A percentile compares a stretch with the other conserved stretches of the same genome.
phyloP scores from a whole-genome alignment of 148 eudicot species.

The Diospyros lotus region DNA sequence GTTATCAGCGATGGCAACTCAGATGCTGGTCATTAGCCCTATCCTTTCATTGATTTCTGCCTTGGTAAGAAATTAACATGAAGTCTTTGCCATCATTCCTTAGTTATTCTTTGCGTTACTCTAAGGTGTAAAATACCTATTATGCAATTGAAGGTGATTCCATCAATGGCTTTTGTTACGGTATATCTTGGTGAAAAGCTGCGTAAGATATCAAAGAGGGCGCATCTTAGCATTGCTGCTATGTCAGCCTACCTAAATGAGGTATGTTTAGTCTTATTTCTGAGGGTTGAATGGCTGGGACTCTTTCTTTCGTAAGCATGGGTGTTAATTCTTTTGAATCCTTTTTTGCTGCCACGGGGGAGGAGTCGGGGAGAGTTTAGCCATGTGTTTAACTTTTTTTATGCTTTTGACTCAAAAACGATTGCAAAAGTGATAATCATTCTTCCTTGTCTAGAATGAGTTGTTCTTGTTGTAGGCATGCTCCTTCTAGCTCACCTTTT shows the following conservation, averaged over 20 bases:
- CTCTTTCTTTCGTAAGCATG: no score
- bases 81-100: not conserved
- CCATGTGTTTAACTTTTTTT: no score
- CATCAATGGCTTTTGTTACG: constrained; percentile 57
- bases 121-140: constrained; percentile 14
- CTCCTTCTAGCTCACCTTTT: no score
- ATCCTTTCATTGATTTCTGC: constrained; percentile 62
- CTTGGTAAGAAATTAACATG: constrained; percentile 47
- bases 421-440: no score
- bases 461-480: no score
- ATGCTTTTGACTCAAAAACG: no score
- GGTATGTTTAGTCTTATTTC: constrained; percentile 29
- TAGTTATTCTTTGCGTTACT: not conserved
- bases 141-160: constrained; percentile 56
- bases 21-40: constrained; percentile 83
- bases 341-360: no score
- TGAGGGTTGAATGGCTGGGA: no score
- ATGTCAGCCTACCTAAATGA: constrained; percentile 88
- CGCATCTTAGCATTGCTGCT: constrained; percentile 71
- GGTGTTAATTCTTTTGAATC: no score
- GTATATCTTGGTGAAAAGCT: constrained; percentile 78
- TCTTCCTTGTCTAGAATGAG: no score
- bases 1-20: constrained; percentile 78
- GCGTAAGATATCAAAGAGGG: constrained; percentile 64
- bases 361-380: no score